Evolutionary conservation across 345 rosid genomes (phyloP).

Genomic region (Eucalyptus pauciflora): DNA sequence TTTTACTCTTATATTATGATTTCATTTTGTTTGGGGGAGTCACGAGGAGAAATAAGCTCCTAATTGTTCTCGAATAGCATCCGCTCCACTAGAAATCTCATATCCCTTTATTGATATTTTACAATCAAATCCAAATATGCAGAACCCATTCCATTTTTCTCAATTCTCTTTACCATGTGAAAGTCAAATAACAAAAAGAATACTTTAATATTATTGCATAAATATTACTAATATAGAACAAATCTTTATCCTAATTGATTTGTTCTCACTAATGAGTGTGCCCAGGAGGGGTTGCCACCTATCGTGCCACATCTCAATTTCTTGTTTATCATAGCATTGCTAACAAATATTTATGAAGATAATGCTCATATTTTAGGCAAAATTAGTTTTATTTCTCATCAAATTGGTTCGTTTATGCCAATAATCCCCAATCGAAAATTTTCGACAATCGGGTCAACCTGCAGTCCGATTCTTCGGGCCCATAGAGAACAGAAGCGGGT

Average conservation of each 20-base stretch:
- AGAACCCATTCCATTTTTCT: not conserved
- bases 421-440: not conserved
- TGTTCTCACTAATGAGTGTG: not conserved
- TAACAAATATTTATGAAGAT: not conserved
- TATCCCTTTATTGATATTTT: not conserved
- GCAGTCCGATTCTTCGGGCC: not conserved
- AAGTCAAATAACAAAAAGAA: not conserved
- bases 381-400: not conserved
- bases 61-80: not conserved
- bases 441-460: not conserved
- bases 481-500: not conserved
- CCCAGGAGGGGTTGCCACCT: not conserved
- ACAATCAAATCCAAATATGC: not conserved
- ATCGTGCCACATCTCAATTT: not conserved
- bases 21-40: not conserved
- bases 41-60: not conserved
- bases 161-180: too few relatives aligned
- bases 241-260: not conserved
- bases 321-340: not conserved
- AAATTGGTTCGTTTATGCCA: not conserved
- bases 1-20: not conserved
- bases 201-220: too few relatives aligned
- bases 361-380: not conserved
- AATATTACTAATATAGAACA: too few relatives aligned
- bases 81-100: not conserved